Evolutionary conservation across 805 yeast genomes (phyloP).

Genomic region (Wickerhamiella domercqiae): DNA sequence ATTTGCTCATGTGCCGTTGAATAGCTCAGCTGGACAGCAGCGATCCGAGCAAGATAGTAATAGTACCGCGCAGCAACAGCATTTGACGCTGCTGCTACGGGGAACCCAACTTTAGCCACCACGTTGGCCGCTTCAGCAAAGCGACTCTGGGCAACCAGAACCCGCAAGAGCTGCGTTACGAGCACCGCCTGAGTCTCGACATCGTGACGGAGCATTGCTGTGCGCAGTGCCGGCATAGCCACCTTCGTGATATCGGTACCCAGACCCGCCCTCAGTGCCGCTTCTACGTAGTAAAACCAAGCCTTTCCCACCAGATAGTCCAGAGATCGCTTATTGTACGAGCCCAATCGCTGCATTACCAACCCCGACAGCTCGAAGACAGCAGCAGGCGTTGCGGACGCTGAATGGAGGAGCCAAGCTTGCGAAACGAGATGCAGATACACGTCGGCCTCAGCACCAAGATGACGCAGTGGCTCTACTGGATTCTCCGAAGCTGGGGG

Average conservation of each 20-base stretch:
- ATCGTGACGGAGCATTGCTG: slow-evolving; percentile 85
- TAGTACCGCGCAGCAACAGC: slow-evolving; percentile 84
- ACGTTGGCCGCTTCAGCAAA: slow-evolving; percentile 78
- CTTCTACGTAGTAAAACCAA: slow-evolving; percentile 81
- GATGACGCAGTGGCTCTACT: too few relatives aligned
- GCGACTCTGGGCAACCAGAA: slow-evolving; percentile 62
- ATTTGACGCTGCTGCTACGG: slow-evolving; percentile 57
- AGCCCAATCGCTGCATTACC: slow-evolving; percentile 30
- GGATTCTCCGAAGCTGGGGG: not conserved
- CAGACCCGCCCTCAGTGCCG: slow-evolving; percentile 45
- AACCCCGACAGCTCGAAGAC: slow-evolving; percentile 35
- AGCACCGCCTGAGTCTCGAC: slow-evolving; percentile 79
- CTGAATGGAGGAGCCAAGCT: slow-evolving; percentile 53
- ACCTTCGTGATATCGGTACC: slow-evolving; percentile 49
- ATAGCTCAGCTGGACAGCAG: slow-evolving; percentile 84
- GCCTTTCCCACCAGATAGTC: slow-evolving; percentile 79
- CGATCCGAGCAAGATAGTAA: slow-evolving; percentile 80
- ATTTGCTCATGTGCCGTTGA: slow-evolving; percentile 79
- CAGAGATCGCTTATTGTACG: slow-evolving; percentile 64
- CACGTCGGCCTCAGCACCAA: slow-evolving; percentile 70
- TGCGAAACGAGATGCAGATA: slow-evolving; percentile 68
- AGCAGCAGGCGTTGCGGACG: slow-evolving; percentile 25
- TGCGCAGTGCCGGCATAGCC: slow-evolving; percentile 60
- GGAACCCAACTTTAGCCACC: slow-evolving; percentile 79
- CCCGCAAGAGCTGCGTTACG: slow-evolving; percentile 72